Evolutionary conservation across 1,284 basidiomycete genomes (phyloP).

Genomic region (Ceratobasidium sp.): DNA sequence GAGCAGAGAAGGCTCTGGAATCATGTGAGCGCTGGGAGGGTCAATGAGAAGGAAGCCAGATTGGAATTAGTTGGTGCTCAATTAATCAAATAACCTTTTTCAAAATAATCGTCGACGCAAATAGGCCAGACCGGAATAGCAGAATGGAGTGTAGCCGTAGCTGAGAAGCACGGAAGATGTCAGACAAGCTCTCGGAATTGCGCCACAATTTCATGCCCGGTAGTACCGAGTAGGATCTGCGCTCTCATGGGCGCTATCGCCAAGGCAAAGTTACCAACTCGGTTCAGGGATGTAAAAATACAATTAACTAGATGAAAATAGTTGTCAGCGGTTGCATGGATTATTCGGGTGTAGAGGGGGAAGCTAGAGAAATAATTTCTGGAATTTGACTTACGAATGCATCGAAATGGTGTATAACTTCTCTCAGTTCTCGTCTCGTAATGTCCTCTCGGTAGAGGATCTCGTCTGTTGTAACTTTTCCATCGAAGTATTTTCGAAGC

Average conservation of each 20-base stretch:
- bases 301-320: constrained; percentile 2
- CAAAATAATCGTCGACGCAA: not conserved
- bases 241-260: not conserved
- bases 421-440: constrained; percentile 78
- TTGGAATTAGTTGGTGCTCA: too few species aligned
- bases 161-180: not conserved
- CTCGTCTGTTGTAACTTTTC: constrained; percentile 83
- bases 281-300: constrained; percentile 28
- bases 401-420: constrained; percentile 82
- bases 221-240: not conserved
- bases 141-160: not conserved
- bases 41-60: too few species aligned
- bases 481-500: constrained; percentile 73
- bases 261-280: not conserved
- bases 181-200: not conserved
- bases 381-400: constrained; percentile 74
- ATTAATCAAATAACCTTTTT: not conserved
- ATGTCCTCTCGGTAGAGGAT: constrained; percentile 83
- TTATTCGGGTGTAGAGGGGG: too few species aligned
- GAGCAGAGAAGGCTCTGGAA: too few species aligned
- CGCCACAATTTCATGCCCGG: not conserved
- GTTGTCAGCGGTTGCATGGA: not conserved
- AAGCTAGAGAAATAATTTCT: too few species aligned
- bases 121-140: not conserved
- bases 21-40: too few species aligned